Evolutionary conservation across 495 filamentous ascomycete genomes (phyloP), one percentile per base, ranked within the genome.

Genomic region (Schizothecium vesticola): DNA sequence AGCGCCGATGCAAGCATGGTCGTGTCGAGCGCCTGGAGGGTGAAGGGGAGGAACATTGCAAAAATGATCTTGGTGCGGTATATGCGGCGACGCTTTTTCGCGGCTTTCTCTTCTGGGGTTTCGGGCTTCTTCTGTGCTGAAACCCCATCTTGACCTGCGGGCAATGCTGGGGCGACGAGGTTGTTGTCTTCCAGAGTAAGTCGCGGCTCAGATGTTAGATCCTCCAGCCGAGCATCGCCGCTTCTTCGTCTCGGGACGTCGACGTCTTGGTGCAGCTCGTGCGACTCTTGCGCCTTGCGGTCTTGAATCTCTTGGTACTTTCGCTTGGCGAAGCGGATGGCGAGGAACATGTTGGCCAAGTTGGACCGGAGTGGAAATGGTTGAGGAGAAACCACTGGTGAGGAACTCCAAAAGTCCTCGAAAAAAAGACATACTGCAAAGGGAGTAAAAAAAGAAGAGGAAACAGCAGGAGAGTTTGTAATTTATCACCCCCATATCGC

Each of bases 1-100:
- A 88, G 64, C 4, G 87, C 87, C 13, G 84, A 84, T 0, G 87
- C 86, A 11, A 90, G 79, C 51, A 90, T 86, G 0, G 88, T 89
- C 6, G 82, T 78, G 71, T 89, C 87, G 19, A 89, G 75, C 0
- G 86, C 78, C 55, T 83, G 78, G 0, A 87, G 76, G 1, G 78
- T 75, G 62, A 82, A 87, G 1, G 87, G 87, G 5, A 84, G 63
- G 56, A 84, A 77, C 11, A 90, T 76, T 10, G 85, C 84, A 16
- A 78, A 56, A 25, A 87, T 79, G 23, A 90, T 76, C 71, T 83
- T 87, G 79, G 78, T 82, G 24, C 87, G 78, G 71, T 88, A 86
- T 22, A 23, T 33, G 8, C 64, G 63, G 36, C 63, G 51, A 21
- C 51, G 29, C 65, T 73, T 75, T 51, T 68, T 69, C 25, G 68